Conservation (phyloP, 2,329 filamentous ascomycete genomes). For the Aspergillus sp. region DNA sequence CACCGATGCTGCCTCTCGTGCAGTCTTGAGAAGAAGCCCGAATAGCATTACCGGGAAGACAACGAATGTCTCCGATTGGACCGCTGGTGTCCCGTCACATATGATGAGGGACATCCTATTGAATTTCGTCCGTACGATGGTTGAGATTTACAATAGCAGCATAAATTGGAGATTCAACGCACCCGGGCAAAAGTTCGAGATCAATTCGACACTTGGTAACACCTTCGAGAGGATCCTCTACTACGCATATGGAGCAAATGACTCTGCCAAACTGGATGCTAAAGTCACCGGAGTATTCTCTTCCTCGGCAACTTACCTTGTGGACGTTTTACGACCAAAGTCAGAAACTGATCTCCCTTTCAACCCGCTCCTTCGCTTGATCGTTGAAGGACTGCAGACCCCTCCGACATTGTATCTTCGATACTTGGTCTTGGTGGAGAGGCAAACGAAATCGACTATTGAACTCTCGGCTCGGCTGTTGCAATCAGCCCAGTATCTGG, state of each 20-base stretch:
- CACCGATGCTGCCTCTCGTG: slow-evolving; percentile 65
- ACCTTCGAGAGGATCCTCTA: slow-evolving; percentile 70
- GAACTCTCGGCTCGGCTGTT: slow-evolving; percentile 67
- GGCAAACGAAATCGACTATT: slow-evolving; percentile 64
- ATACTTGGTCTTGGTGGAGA: slow-evolving; percentile 54
- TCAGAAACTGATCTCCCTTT: slow-evolving; percentile 69
- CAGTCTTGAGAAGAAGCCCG: slow-evolving; percentile 42
- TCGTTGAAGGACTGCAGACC: slow-evolving; percentile 60
- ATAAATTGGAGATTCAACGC: slow-evolving; percentile 79
- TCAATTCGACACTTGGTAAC: slow-evolving; percentile 66
- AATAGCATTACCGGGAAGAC: slow-evolving; percentile 30
- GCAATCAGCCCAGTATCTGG: slow-evolving; percentile 64
- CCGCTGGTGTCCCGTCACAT: slow-evolving; percentile 74
- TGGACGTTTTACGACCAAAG: slow-evolving; percentile 71
- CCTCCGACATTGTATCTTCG: slow-evolving; percentile 62
- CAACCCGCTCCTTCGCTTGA: slow-evolving; percentile 70
- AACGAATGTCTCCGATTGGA: slow-evolving; percentile 44
- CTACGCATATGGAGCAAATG: slow-evolving; percentile 73
- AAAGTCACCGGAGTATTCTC: slow-evolving; percentile 64
- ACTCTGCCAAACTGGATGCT: slow-evolving; percentile 46
- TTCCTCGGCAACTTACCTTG: slow-evolving; percentile 70
- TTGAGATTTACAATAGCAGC: slow-evolving; percentile 83
- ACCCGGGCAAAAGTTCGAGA: slow-evolving; percentile 63
- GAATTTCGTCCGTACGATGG: slow-evolving; percentile 69
- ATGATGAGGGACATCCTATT: slow-evolving; percentile 69